A percentile compares a stretch with the other conserved stretches of the same genome.
Conservation (phyloP, 2,329 filamentous ascomycete genomes). For the Pseudocercospora macadamiae region DNA sequence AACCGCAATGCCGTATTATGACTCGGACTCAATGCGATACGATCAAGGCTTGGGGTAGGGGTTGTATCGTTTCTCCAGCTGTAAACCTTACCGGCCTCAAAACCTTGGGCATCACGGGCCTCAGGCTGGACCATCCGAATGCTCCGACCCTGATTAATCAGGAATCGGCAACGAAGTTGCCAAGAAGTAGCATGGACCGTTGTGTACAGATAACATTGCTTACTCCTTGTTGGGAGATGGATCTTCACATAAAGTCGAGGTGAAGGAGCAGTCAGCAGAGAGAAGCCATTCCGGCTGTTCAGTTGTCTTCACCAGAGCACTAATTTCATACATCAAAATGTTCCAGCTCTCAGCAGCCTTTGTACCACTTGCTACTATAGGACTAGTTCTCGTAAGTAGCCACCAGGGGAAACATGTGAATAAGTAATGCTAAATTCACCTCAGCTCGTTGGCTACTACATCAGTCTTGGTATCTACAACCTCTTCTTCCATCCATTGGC, state of each 20-base stretch:
- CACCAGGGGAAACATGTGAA: too few species aligned
- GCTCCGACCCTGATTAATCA: not conserved
- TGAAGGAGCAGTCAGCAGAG: not conserved
- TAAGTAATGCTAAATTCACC: not conserved
- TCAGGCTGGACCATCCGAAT: not conserved
- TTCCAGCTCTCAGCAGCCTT: not conserved
- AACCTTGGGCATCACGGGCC: not conserved
- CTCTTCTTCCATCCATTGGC: constrained; percentile 12
- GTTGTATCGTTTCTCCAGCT: not conserved
- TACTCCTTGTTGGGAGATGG: too few species aligned
- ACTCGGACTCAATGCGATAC: not conserved
- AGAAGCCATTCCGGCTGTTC: too few species aligned
- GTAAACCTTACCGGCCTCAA: not conserved
- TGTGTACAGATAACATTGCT: too few species aligned
- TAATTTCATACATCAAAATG: too few species aligned
- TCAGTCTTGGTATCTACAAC: constrained; percentile 10
- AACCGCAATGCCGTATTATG: not conserved
- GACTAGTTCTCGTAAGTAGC: not conserved
- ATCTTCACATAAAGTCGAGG: not conserved
- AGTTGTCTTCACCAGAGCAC: too few species aligned
- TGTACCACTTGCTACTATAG: not conserved
- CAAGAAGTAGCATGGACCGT: not conserved
- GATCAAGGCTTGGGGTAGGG: not conserved
- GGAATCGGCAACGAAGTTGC: not conserved
- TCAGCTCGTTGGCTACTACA: not conserved